Evolutionary conservation across 106 monocot genomes (phyloP), one percentile per base, ranked within the genome.

Genomic region (Dioscorea alata): DNA sequence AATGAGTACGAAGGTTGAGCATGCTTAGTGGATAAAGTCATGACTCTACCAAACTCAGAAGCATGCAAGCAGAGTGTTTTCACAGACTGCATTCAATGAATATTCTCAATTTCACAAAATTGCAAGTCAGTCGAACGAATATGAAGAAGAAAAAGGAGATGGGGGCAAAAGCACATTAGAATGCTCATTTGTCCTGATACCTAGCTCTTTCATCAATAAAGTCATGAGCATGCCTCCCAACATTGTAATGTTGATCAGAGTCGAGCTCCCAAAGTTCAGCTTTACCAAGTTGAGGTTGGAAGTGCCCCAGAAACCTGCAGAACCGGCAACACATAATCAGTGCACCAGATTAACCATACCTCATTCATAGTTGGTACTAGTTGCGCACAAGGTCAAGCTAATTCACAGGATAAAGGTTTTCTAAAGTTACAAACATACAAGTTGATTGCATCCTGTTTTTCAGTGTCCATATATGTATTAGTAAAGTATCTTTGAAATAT

Each of bases 381-480:
- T 28, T 28, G 28, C 28, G 28, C 28, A 28, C 3, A 28, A 28
- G 3, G 28, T 28, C 42, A 42, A 3, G 42, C 6, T 42, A 42
- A 10, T 42, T 8, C 42, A 42, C 42, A 42, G 42, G 42, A 42
- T 42, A 10, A 42, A 42, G 42, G 6, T 42, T 42, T 42, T 42
- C 28, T 28, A 28, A 28, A 28, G 28, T 28, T 28, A 64, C 35
- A 75, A 52, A 69, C 96, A 53, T 90, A 97, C 97, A 97, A 69
- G 65, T 97, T 97, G 33, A 97, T 97, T 49, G 92, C 89, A 81
- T 92, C 84, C 76, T 97, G 97, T 75, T 97, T 97, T 60, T 89
- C 82, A 71, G 79, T 73, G 81, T 97, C 97, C 78, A 92, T 74
- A 60, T 92, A 97, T 17, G 89, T 76, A 75, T 97, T 97, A 80